Conservation (phyloP, 1,139 yeast genomes). For the Hyphopichia burtonii region DNA sequence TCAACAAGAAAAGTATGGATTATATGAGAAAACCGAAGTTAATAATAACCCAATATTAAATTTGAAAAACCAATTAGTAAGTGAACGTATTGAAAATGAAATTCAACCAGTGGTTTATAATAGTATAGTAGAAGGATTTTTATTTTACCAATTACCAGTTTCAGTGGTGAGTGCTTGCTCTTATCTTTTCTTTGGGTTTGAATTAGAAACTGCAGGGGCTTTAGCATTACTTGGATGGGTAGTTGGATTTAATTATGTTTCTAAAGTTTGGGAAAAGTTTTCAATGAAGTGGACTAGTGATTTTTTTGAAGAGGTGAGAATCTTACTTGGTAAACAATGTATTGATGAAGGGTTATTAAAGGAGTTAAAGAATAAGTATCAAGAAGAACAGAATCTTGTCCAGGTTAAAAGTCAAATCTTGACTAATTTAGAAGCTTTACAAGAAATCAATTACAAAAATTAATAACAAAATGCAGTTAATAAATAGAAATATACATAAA, state of each 20-base stretch:
- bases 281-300: slow-evolving; percentile 26
- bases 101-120: slow-evolving; percentile 41
- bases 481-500: neutral
- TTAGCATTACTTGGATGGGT: slow-evolving; percentile 41
- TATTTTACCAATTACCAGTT: slow-evolving; percentile 42
- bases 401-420: slow-evolving; percentile 19
- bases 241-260: slow-evolving; percentile 43
- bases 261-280: slow-evolving; percentile 37
- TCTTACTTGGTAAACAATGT: slow-evolving; percentile 37
- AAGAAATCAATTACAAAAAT: neutral
- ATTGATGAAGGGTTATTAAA: slow-evolving; percentile 38
- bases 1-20: slow-evolving; percentile 23
- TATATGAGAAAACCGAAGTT: slow-evolving; percentile 8
- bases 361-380: slow-evolving; percentile 27
- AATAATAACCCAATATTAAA: slow-evolving; percentile 30
- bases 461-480: neutral
- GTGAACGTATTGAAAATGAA: slow-evolving; percentile 26
- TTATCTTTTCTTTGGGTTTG: slow-evolving; percentile 36
- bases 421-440: slow-evolving; percentile 2
- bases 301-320: slow-evolving; percentile 36
- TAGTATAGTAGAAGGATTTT: slow-evolving; percentile 28
- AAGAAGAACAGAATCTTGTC: slow-evolving; percentile 18
- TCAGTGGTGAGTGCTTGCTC: slow-evolving; percentile 30
- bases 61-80: slow-evolving; percentile 31
- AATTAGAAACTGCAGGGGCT: slow-evolving; percentile 33